Evolutionary conservation across 306 rosid species (phyloP).

Genomic region (Prunus padus): DNA sequence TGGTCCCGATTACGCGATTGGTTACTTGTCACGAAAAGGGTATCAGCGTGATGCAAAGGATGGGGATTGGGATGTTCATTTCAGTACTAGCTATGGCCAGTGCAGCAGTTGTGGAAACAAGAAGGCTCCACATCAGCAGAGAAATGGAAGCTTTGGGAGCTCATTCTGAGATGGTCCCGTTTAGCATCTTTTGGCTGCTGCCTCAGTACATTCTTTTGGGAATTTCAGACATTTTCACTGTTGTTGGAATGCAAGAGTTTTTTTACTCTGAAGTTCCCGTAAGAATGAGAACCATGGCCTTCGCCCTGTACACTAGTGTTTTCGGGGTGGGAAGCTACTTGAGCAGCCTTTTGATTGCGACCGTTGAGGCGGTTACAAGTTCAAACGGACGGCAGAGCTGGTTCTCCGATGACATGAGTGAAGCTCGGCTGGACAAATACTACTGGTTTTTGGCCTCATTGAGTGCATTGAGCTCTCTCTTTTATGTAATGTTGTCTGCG

Average conservation of each 20-base stretch:
- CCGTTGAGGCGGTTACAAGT: slow-evolving; percentile 52
- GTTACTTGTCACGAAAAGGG: slow-evolving; percentile 59
- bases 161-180: slow-evolving; percentile 35
- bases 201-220: slow-evolving; percentile 91
- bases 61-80: slow-evolving; percentile 95
- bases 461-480: slow-evolving; percentile 48
- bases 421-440: slow-evolving; percentile 72
- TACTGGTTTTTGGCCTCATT: slow-evolving; percentile 72
- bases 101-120: slow-evolving; percentile 76
- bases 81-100: slow-evolving; percentile 76
- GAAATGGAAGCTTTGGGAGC: slow-evolving; percentile 34
- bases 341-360: slow-evolving; percentile 72
- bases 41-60: slow-evolving; percentile 74
- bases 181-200: slow-evolving; percentile 84
- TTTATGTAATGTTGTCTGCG: slow-evolving; percentile 57
- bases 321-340: slow-evolving; percentile 93
- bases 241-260: slow-evolving; percentile 95
- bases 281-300: slow-evolving; percentile 80
- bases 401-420: slow-evolving; percentile 83
- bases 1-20: slow-evolving; percentile 66
- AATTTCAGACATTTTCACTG: slow-evolving; percentile 84
- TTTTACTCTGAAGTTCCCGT: slow-evolving; percentile 83
- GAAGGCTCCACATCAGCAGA: slow-evolving; percentile 53
- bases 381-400: slow-evolving; percentile 57
- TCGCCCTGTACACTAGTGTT: slow-evolving; percentile 79